Evolutionary conservation across 2,329 filamentous ascomycete genomes (phyloP), one percentile per base, ranked within the genome.

Genomic region (Monilinia polystroma): DNA sequence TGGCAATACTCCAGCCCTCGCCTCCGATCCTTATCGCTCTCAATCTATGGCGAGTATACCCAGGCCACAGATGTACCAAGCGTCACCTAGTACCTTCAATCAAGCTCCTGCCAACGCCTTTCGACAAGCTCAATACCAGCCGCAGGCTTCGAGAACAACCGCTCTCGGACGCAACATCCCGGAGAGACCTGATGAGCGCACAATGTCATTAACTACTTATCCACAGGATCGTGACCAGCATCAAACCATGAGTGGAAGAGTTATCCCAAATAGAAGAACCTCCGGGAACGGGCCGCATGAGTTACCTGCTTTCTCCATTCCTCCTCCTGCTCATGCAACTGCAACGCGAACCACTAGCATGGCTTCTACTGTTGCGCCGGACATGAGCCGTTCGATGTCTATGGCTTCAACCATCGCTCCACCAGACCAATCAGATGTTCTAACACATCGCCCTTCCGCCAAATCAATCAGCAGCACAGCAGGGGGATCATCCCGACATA

Each of bases 181-280:
- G 1, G 93, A 97, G 76, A 88, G 94, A 64, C 90, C 93, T 69
- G 92, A 96, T 74, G 94, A 98, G 78, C 87, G 95, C 67, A 89
- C 95, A 70, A 98, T 98, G 95, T 97, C 94, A 56, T 90, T 99
- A 89, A 95, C 90, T 6, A 92, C 91, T 12, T 91, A 92, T 72
- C 84, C 89, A 3, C 84, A 90, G 64, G 92, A 96, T 72, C 84
- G 86, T 68, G 90, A 91, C 74, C 82, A 93, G 55, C 90, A 95
- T 77, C 94, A 97, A 78, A 97, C 93, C 7, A 96, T 94, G 87
- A 96, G 91, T 76, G 95, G 95, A 58, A 87, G 95, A 72, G 84
- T 96, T 26, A 96, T 99, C 71, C 95, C 95, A 3, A 91, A 89
- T 74, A 85, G 91, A 78, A 83, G 81, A 80, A 74, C 81, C 66